Evolutionary conservation across 2,329 filamentous ascomycete species (phyloP).

Genomic region (Grosmannia penicillata): DNA sequence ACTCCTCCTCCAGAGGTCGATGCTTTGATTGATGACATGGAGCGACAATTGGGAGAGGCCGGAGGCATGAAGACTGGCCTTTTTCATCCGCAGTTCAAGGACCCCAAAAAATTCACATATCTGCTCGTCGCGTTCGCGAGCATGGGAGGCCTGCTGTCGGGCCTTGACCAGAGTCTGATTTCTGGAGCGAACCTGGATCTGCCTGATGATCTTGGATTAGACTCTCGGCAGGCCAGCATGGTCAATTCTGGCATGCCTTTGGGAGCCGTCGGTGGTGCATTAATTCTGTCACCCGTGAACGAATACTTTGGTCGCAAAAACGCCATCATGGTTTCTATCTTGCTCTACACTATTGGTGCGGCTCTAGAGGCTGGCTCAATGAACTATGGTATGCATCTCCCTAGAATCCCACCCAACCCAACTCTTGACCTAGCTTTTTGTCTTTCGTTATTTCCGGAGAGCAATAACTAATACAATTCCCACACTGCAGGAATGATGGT

Average conservation of each 20-base stretch:
- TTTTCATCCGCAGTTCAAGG: conserved; percentile 24
- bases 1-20: conserved; percentile 3
- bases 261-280: conserved; percentile 54
- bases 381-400: conserved; percentile 39
- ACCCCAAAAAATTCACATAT: conserved; percentile 44
- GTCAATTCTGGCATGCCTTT: conserved; percentile 59
- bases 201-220: conserved; percentile 40
- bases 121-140: conserved; percentile 57
- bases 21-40: conserved; percentile 7
- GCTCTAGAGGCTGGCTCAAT: conserved; percentile 53
- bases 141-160: conserved; percentile 59
- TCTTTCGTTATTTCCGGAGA: background rate
- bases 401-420: too few species aligned
- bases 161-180: conserved; percentile 59
- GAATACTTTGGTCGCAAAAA: conserved; percentile 52
- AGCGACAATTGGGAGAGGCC: conserved; percentile 3
- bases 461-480: too few species aligned
- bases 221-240: conserved; percentile 42
- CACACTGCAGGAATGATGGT: conserved; percentile 46
- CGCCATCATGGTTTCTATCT: conserved; percentile 53
- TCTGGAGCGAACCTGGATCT: conserved; percentile 55
- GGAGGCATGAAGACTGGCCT: conserved; percentile 10
- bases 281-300: conserved; percentile 52
- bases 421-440: background rate
- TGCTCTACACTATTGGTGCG: conserved; percentile 56